A percentile compares a stretch with the other conserved stretches of the same genome.
These are phyloP conservation scores for Inosperma sp. DNA, from an alignment of 768 basidiomycete genomes.

Conservation along the genomic window DNA sequence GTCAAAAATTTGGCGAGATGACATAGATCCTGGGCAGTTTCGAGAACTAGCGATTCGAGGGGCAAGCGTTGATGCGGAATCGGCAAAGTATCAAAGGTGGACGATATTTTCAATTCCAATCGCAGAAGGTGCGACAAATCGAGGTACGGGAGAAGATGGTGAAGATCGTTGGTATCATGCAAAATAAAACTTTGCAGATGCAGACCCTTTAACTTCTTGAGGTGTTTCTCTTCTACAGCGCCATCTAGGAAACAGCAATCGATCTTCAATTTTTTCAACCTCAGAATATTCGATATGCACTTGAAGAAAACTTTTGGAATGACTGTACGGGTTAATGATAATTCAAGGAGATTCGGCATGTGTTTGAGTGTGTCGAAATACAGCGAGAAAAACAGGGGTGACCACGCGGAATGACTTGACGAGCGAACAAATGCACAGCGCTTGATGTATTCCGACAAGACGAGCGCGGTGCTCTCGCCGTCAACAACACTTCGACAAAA, in stretches of 20 bases:
- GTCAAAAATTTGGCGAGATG: background rate
- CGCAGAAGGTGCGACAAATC: background rate
- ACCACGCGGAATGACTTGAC: background rate
- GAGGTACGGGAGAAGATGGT: background rate
- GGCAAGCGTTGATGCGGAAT: background rate
- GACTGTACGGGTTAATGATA: constrained; percentile 4
- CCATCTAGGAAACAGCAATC: constrained; percentile 1
- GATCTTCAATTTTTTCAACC: constrained; percentile 8
- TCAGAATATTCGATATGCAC: background rate
- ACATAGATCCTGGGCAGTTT: background rate
- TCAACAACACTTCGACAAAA: constrained; percentile 28
- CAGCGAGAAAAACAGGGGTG: constrained; percentile 8
- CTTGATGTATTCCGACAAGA: constrained; percentile 29
- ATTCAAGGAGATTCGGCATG: constrained; percentile 15
- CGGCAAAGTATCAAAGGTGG: background rate
- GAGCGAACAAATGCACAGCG: constrained; percentile 16
- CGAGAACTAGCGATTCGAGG: background rate
- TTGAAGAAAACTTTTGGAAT: constrained; percentile 15
- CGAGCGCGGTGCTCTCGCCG: constrained; percentile 24
- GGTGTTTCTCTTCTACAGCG: background rate
- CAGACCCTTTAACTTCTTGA: background rate
- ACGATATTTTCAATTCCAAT: background rate
- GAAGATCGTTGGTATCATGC: background rate
- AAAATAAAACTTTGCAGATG: background rate
- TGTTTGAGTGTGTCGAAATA: constrained; percentile 14